A percentile compares a stretch with the other conserved stretches of the same genome.
phyloP scores from a whole-genome alignment of 306 rosid genomes.

The Medicago arabica region DNA sequence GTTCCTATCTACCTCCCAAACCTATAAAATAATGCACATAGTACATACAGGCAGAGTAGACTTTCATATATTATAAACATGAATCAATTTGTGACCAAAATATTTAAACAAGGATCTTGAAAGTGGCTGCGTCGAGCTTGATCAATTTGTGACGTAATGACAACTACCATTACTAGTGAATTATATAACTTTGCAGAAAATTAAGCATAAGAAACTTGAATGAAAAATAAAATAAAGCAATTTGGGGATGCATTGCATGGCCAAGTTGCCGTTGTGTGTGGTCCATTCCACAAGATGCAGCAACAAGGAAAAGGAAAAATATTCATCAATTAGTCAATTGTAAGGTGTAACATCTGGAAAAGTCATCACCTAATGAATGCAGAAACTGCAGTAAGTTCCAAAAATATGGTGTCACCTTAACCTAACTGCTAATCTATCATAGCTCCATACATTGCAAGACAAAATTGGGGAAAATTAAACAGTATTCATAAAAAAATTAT shows the following conservation, averaged over 20 bases:
- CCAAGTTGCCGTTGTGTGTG: conserved; percentile 6
- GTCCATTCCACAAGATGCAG: neutral
- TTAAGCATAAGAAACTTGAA: neutral
- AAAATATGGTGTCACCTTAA: conserved; percentile 8
- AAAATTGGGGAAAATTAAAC: neutral
- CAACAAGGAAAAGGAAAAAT: conserved; percentile 6
- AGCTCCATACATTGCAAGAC: neutral
- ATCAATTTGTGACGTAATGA: conserved; percentile 34
- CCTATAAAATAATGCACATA: neutral
- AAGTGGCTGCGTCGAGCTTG: conserved; percentile 16
- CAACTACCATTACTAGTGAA: conserved; percentile 19
- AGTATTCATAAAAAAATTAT: neutral
- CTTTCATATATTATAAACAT: no score
- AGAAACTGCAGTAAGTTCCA: conserved; percentile 33
- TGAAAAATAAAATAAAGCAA: conserved; percentile 36
- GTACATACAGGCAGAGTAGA: neutral
- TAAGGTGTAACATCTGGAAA: conserved; percentile 19
- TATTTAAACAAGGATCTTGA: conserved; percentile 31
- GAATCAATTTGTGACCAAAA: neutral
- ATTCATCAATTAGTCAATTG: conserved; percentile 21
- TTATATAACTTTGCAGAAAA: conserved; percentile 10
- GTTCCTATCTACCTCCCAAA: neutral
- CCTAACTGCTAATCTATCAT: conserved; percentile 11
- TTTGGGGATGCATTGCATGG: conserved; percentile 5
- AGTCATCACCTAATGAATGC: conserved; percentile 30